Evolutionary conservation across 805 yeast species (phyloP), one percentile per base, ranked within the genome.

Genomic region (Ogataea nitratoaversa): DNA sequence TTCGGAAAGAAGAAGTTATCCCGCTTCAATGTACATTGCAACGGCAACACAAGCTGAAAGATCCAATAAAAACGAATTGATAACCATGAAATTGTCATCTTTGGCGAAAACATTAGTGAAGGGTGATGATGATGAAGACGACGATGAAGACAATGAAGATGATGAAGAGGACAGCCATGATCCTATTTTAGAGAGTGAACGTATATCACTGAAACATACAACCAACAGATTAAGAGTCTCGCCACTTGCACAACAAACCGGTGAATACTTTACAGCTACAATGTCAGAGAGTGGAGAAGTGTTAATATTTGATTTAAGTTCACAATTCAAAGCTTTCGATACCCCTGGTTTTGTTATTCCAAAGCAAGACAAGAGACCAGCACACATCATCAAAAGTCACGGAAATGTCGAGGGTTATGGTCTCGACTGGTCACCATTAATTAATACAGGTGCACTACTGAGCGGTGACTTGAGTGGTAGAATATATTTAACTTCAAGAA

Each of bases 381-480:
- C 79, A 9, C 90, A 89, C 65, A 88, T 95, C 6, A 71, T 93
- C 44, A 77, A 77, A 56, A 73, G 67, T 48, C 99, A 93, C 60
- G 97, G 97, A 19, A 82, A 83, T 50, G 95, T 86, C n/a, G 99
- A 93, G 67, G 98, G 99, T 27, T 93, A 88, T 57, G 99, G 96
- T 13, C 63, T 93, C 33, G 99, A 91, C 63, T 93, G 99, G 99
- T 86, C 95, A 1, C 96, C 97, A 32, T 67, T 84, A 48, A 76
- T 80, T 44, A 74, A 73, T 49, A 77, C 87, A 3, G 98, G 98
- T 18, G 74, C 89, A 1, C 67, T 93, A 46, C 70, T 93, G 42
- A 77, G 95, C 3, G 99, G 99, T 54, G 99, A 93, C 61, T 70
- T 86, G 49, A 68, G 84, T 17, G 99, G 99, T 37, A 72, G 91